Percentiles rank a stretch among this genome's conserved stretches.
phyloP scores from a whole-genome alignment of 1,284 basidiomycete genomes.

The Ganoderma sinense region DNA sequence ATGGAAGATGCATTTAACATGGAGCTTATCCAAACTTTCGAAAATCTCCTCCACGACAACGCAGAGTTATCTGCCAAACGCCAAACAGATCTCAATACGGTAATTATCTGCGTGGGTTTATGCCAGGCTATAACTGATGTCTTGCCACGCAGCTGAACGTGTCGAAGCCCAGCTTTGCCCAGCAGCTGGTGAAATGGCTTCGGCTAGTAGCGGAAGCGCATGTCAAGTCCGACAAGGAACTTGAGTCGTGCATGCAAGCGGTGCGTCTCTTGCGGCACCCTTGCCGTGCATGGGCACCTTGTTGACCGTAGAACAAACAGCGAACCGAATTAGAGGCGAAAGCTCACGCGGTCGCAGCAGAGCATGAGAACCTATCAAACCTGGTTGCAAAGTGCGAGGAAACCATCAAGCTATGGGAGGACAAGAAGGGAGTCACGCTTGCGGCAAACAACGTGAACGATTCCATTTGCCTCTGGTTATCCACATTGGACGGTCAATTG shows the following conservation, averaged over 20 bases:
- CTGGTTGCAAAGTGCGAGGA: not conserved
- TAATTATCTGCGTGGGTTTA: not conserved
- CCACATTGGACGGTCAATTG: not conserved
- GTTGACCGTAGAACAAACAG: not conserved
- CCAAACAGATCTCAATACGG: not conserved
- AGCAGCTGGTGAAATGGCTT: constrained; percentile 5
- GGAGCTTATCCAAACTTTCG: not conserved
- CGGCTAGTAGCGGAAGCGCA: not conserved
- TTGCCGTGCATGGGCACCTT: too few relatives aligned
- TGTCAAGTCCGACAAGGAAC: not conserved
- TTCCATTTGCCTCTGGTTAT: not conserved
- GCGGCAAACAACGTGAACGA: not conserved
- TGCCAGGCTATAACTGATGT: not conserved
- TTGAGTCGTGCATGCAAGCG: not conserved
- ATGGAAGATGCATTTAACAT: not conserved
- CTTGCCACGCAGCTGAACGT: constrained; percentile 3
- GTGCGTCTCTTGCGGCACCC: not conserved
- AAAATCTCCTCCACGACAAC: not conserved
- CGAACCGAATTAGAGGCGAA: not conserved
- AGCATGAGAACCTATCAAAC: not conserved
- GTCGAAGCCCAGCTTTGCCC: constrained; percentile 5
- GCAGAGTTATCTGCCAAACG: not conserved
- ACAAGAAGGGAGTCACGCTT: not conserved
- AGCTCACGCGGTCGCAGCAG: too few relatives aligned
- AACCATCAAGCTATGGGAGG: not conserved